These are phyloP conservation scores for Kluyveromyces sp. DNA, from an alignment of 1,139 yeast genomes.

Conservation along the genomic window DNA sequence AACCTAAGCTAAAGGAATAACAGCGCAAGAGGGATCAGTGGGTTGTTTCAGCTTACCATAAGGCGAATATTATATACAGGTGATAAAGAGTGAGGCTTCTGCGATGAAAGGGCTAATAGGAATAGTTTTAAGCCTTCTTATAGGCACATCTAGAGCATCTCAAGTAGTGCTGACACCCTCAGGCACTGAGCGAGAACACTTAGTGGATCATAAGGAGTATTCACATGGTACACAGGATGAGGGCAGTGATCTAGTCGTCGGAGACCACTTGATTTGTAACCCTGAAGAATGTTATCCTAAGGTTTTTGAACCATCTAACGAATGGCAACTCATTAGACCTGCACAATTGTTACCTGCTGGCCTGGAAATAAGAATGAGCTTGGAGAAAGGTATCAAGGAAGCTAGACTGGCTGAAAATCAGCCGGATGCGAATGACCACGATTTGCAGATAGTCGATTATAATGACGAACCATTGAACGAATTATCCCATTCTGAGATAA, in stretches of 20 bases:
- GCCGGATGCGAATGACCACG: background rate
- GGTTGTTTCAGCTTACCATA: too few species aligned
- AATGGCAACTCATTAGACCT: slow-evolving; percentile 63
- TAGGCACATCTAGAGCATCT: background rate
- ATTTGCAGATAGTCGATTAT: background rate
- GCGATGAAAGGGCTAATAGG: background rate
- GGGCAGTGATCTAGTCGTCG: slow-evolving; percentile 8
- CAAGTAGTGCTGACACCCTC: background rate
- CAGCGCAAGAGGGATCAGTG: too few species aligned
- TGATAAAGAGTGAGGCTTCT: background rate
- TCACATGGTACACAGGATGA: slow-evolving; percentile 1
- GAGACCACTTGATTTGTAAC: slow-evolving; percentile 40
- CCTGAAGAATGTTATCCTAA: slow-evolving; percentile 56
- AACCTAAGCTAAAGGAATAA: too few species aligned
- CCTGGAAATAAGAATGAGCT: slow-evolving; percentile 61
- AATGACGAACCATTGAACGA: background rate
- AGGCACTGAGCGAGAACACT: background rate
- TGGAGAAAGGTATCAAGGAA: slow-evolving; percentile 60
- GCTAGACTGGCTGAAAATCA: slow-evolving; percentile 49
- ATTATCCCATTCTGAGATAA: background rate
- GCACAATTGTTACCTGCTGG: slow-evolving; percentile 76
- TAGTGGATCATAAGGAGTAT: too few species aligned
- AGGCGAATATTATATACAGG: too few species aligned
- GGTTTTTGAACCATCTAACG: slow-evolving; percentile 50
- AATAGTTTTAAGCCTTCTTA: background rate